These are phyloP conservation scores for Penicillium sp. DNA, from an alignment of 2,329 filamentous ascomycete genomes.

Conservation along the genomic window DNA sequence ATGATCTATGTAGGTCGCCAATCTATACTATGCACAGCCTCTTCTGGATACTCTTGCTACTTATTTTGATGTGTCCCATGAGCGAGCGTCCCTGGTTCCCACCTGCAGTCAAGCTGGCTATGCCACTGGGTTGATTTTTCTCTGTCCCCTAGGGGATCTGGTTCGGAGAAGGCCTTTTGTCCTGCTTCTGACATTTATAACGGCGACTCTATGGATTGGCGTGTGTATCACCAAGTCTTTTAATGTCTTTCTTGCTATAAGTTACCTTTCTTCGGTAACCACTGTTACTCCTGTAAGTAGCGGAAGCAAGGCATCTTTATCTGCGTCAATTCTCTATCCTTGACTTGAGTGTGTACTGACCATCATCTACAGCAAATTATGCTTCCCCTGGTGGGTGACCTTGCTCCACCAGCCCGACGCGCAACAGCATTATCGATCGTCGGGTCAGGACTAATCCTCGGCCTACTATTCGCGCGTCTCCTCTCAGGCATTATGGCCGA, in stretches of 20 bases:
- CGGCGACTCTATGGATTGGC: constrained; percentile 67
- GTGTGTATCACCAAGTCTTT: constrained; percentile 70
- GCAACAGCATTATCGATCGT: constrained; percentile 73
- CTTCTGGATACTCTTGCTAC: constrained; percentile 73
- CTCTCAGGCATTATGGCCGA: constrained; percentile 74
- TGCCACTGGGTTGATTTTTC: constrained; percentile 69
- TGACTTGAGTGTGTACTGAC: not conserved
- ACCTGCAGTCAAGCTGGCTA: constrained; percentile 81
- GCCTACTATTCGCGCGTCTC: constrained; percentile 73
- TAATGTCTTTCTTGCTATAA: constrained; percentile 65
- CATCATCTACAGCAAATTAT: constrained; percentile 57
- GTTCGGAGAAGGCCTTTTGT: constrained; percentile 70
- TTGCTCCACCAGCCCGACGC: constrained; percentile 68
- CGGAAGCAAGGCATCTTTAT: not conserved
- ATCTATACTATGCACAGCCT: constrained; percentile 79
- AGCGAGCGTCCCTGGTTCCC: constrained; percentile 66
- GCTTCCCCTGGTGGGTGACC: constrained; percentile 77
- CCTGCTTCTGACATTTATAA: constrained; percentile 65
- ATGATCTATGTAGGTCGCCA: constrained; percentile 60
- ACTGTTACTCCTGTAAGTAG: constrained; percentile 67
- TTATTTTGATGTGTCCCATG: constrained; percentile 70
- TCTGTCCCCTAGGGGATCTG: constrained; percentile 74
- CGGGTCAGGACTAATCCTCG: constrained; percentile 72
- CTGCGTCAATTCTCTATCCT: not conserved
- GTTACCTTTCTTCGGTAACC: constrained; percentile 72